Evolutionary conservation across 73 alveolate genomes (phyloP).

Genomic region (Tetrahymena thermophila): DNA sequence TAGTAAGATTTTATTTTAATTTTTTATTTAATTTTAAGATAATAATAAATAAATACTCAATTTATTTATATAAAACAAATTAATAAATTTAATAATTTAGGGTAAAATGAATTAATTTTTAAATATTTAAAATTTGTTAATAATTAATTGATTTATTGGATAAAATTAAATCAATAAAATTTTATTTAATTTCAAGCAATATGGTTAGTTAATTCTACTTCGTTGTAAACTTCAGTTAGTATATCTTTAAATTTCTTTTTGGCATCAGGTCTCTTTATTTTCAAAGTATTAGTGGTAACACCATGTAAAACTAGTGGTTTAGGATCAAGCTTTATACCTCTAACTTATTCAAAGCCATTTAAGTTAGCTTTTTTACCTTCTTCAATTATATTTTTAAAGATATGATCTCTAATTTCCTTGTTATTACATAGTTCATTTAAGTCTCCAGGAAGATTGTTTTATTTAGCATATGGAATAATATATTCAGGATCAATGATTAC

Average conservation of each 20-base stretch:
- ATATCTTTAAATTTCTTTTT: background rate
- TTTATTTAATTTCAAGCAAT: background rate
- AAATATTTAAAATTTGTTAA: background rate
- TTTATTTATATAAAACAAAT: too few species aligned
- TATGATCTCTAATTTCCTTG: background rate
- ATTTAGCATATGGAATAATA: constrained; percentile 34
- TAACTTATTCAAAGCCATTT: constrained; percentile 22
- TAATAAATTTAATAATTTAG: too few species aligned
- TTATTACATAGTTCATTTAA: constrained; percentile 33
- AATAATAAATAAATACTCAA: too few species aligned
- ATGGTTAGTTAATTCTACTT: background rate
- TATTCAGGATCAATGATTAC: constrained; percentile 72
- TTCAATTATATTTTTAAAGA: constrained; percentile 1
- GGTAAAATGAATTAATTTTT: too few species aligned
- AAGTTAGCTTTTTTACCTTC: constrained; percentile 20
- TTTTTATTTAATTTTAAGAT: too few species aligned
- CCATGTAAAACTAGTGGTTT: background rate
- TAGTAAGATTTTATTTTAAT: too few species aligned
- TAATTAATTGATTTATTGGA: background rate
- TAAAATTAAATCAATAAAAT: background rate
- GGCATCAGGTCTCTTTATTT: constrained; percentile 7
- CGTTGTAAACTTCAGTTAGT: background rate
- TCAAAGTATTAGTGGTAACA: background rate
- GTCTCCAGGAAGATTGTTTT: constrained; percentile 4
- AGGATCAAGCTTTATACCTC: constrained; percentile 5